Conservation (phyloP, 257 asterid genomes). For the Echites panduratus region DNA sequence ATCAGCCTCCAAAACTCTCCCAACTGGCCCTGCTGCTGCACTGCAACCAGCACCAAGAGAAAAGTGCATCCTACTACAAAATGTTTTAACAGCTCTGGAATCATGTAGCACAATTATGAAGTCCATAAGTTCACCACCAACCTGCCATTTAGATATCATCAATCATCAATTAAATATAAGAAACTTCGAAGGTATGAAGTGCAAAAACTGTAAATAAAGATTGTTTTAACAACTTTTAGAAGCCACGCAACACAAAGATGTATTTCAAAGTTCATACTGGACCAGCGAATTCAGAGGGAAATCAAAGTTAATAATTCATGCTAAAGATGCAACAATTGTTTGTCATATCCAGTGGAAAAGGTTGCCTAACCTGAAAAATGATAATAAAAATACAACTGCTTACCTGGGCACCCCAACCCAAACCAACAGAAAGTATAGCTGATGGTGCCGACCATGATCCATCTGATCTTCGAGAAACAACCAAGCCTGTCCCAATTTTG, state of each 20-base stretch:
- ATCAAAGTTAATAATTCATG: not conserved
- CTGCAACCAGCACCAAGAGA: slow-evolving; percentile 99
- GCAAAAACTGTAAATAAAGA: not conserved
- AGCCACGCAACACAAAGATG: not conserved
- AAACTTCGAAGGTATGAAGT: not conserved
- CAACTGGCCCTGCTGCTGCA: slow-evolving; percentile 98
- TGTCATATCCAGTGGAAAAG: not conserved
- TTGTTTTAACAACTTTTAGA: not conserved
- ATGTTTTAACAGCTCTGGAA: slow-evolving; percentile 82
- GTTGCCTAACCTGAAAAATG: not conserved
- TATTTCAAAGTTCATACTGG: not conserved
- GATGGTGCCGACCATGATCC: slow-evolving; percentile 99
- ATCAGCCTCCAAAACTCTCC: slow-evolving; percentile 97
- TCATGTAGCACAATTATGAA: slow-evolving; percentile 91
- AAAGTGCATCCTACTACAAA: slow-evolving; percentile 96
- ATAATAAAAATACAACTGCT: not conserved
- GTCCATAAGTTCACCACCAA: slow-evolving; percentile 95
- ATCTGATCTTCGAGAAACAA: slow-evolving; percentile 81
- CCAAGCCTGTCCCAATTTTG: slow-evolving; percentile 94
- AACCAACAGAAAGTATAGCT: slow-evolving; percentile 80
- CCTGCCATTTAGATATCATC: slow-evolving; percentile 35
- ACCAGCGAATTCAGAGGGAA: slow-evolving; percentile 1
- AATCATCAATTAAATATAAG: not conserved
- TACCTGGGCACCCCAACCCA: slow-evolving; percentile 99
- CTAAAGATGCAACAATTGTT: not conserved